These are phyloP conservation scores for Vararia minispora DNA, from an alignment of 768 basidiomycete genomes.

Conservation along the genomic window DNA sequence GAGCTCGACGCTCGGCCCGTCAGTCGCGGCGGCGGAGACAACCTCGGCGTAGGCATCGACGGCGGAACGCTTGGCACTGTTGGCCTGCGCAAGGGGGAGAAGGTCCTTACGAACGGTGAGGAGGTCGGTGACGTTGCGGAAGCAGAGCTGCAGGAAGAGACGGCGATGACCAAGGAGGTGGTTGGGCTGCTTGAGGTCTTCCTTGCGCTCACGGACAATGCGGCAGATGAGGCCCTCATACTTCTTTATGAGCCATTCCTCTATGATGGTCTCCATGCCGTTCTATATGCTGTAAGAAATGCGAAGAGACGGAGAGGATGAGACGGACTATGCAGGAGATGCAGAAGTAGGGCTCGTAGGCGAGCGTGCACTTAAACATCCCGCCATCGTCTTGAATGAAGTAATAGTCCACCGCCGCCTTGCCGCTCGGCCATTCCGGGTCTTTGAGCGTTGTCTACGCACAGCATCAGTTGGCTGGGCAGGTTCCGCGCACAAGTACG, in stretches of 20 bases:
- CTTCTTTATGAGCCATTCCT: constrained; percentile 91
- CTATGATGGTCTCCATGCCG: constrained; percentile 81
- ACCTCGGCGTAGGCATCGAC: constrained; percentile 98
- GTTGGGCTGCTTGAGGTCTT: constrained; percentile 92
- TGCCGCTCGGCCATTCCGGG: constrained; percentile 71
- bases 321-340: constrained; percentile 79
- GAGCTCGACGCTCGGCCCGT: constrained; percentile 55
- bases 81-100: constrained; percentile 80
- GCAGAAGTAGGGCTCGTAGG: constrained; percentile 91
- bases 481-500: background rate
- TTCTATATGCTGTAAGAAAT: constrained; percentile 29
- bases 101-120: constrained; percentile 80
- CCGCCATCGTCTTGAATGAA: constrained; percentile 96
- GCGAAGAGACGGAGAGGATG: background rate
- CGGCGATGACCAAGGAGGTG: constrained; percentile 93
- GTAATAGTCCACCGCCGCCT: constrained; percentile 89
- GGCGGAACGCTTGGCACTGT: constrained; percentile 86
- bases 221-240: constrained; percentile 82
- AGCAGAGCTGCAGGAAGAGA: constrained; percentile 79
- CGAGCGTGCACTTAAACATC: constrained; percentile 90
- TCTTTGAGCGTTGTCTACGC: constrained; percentile 77
- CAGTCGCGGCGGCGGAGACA: constrained; percentile 62
- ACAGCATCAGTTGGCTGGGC: background rate
- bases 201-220: constrained; percentile 74
- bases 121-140: constrained; percentile 90